Evolutionary conservation across 805 yeast genomes (phyloP).

Genomic region (Wickerhamiella sergipiensis): DNA sequence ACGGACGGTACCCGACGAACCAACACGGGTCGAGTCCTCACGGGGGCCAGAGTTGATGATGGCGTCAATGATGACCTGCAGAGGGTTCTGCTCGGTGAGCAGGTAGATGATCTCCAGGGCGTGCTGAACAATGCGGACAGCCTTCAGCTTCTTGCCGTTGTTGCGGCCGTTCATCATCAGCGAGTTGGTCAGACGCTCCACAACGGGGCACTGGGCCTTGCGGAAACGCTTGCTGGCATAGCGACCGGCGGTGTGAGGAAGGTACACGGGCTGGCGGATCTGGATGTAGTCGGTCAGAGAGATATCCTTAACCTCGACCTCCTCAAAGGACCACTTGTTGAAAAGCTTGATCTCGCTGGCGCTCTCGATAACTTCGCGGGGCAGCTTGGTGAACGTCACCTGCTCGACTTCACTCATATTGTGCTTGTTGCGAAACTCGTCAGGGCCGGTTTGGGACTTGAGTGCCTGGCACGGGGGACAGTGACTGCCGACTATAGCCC

Average conservation of each 20-base stretch:
- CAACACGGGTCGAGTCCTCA: conserved; percentile 99
- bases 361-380: conserved; percentile 93
- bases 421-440: background rate
- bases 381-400: conserved; percentile 88
- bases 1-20: conserved; percentile 99
- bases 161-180: conserved; percentile 99
- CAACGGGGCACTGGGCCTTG: conserved; percentile 98
- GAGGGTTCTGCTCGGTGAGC: conserved; percentile 97
- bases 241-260: conserved; percentile 99
- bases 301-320: conserved; percentile 93
- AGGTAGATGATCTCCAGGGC: conserved; percentile 95
- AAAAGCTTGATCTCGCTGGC: conserved; percentile 92
- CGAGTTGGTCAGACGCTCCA: conserved; percentile 99
- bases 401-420: conserved; percentile 53
- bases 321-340: conserved; percentile 99
- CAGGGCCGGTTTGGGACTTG: background rate
- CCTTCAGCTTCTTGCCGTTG: conserved; percentile 99
- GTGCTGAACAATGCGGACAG: conserved; percentile 99
- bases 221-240: conserved; percentile 99
- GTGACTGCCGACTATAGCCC: background rate
- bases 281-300: conserved; percentile 97
- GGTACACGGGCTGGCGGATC: conserved; percentile 93
- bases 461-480: background rate
- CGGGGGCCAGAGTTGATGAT: conserved; percentile 99
- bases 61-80: conserved; percentile 98